Base-by-base conservation (phyloP, 148 eudicot species). In the Cornus controversa region DNA sequence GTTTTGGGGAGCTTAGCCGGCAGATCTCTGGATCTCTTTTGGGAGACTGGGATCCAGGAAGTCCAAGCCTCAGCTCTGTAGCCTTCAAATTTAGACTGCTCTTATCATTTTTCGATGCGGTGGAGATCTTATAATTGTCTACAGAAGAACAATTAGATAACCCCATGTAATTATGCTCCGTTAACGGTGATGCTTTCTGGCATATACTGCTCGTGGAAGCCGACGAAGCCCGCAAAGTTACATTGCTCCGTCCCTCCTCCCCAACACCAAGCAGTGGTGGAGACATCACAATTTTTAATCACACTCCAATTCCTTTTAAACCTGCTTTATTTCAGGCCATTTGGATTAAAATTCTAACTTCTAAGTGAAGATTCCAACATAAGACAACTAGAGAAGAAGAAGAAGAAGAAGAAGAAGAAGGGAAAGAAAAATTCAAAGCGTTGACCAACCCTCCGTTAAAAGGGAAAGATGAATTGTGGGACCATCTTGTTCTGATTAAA, bases 1-100 rank as follows among this genome's bases (percentile, higher is more conserved):
- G 76, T 34, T 75, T 80, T 3, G 78, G 66, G 22, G 85, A 47
- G 76, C 80, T 79, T 16, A 78, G 73, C 57, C 77, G 70, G 72
- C 36, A 28, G 27, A 75, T 24, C 10, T 89, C 84, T 18, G 86
- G 60, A 36, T 78, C 83, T 63, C 90, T 77, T 72, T 78, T 83
- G 18, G 86, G 89, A 45, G 91, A 90, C 58, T 63, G 84, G 45
- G 89, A 88, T 67, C 92, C 90, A 67, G 91, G 90, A 75, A 86
- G 90, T 11, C 91, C 90, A 53, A 91, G 92, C 74, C 89, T 89
- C 73, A 91, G 67, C 54, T 91, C 94, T 13, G 92, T 91, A 47
- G 95, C 91, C 75, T 86, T 91, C 31, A 91, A 74, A 83, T 85
- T 87, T 70, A 85, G 60, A 79, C 81, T 66, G 73, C 64, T 68